These are phyloP conservation scores for Paramyrothecium roridum DNA, from an alignment of 2,329 filamentous ascomycete genomes.

Conservation along the genomic window DNA sequence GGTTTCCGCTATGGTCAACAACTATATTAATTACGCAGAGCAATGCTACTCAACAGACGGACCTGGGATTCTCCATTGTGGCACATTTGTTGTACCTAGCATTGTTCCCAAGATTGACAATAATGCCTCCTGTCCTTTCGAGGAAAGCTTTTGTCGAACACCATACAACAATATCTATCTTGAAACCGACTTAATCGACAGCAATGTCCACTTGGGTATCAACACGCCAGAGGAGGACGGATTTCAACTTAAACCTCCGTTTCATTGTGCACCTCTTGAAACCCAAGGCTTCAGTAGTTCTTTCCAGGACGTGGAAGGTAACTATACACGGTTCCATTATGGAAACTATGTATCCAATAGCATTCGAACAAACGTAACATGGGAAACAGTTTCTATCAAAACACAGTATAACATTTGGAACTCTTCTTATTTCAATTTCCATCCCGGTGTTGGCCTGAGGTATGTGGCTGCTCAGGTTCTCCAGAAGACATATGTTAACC, in stretches of 20 bases:
- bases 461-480: too few relatives aligned
- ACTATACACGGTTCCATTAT: neutral
- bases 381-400: too few relatives aligned
- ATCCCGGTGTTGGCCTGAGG: neutral
- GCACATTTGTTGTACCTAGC: neutral
- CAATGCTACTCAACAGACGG: neutral
- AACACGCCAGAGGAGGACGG: neutral
- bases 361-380: too few relatives aligned
- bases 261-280: neutral
- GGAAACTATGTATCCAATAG: too few relatives aligned
- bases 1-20: too few relatives aligned
- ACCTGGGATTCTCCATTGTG: neutral
- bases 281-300: neutral
- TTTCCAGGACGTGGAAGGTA: neutral
- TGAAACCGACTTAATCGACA: neutral
- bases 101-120: neutral
- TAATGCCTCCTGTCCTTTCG: neutral
- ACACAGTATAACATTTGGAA: too few relatives aligned
- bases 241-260: neutral
- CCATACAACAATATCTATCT: neutral
- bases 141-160: neutral
- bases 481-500: too few relatives aligned
- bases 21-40: neutral
- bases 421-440: too few relatives aligned
- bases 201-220: neutral